These are phyloP conservation scores for Russula vinacea DNA, from an alignment of 768 basidiomycete genomes.

Conservation along the genomic window DNA sequence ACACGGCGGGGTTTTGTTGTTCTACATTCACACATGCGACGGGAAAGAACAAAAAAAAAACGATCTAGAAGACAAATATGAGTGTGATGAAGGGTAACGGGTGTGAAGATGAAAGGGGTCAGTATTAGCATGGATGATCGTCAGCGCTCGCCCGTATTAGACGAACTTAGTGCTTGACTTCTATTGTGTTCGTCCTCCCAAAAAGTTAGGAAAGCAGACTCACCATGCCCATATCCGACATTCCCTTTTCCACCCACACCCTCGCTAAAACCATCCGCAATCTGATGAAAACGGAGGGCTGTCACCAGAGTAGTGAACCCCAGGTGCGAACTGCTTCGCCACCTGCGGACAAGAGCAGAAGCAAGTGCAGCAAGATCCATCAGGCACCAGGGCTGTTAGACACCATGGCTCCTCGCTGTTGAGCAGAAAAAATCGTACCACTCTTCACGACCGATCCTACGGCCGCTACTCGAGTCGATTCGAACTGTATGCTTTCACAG, in stretches of 20 bases:
- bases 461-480: not conserved
- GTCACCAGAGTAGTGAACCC: not conserved
- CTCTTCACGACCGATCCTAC: not conserved
- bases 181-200: constrained; percentile 66
- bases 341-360: not conserved
- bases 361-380: not conserved
- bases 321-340: not conserved
- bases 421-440: not conserved
- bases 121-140: constrained; percentile 85
- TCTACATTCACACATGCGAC: not conserved
- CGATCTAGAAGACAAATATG: constrained; percentile 15
- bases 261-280: not conserved
- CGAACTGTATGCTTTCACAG: no score
- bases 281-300: not conserved
- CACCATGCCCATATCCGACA: constrained; percentile 32
- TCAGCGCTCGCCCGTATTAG: constrained; percentile 67
- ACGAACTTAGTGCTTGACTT: constrained; percentile 83
- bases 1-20: not conserved
- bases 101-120: constrained; percentile 39
- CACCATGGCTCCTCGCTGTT: no score
- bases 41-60: not conserved
- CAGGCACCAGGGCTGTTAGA: not conserved
- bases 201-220: constrained; percentile 34
- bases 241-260: not conserved
- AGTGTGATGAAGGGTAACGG: constrained; percentile 21